Conservation (phyloP, 2,329 filamentous ascomycete genomes). For the Fusarium pseudocircinatum region DNA sequence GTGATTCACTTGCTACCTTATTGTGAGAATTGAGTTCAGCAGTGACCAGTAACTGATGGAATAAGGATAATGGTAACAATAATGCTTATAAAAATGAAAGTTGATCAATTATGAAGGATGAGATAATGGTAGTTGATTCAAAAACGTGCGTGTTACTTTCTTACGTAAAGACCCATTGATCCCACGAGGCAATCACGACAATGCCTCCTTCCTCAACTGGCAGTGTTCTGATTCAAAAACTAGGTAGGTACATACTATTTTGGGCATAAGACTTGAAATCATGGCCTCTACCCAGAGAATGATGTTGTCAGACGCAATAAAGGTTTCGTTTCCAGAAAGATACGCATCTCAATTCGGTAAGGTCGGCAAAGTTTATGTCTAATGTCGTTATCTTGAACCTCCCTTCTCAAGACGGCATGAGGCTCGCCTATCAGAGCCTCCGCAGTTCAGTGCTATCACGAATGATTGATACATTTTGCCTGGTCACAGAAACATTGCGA, state of each 20-base stretch:
- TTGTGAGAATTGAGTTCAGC: background rate
- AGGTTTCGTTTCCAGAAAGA: conserved; percentile 21
- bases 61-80: background rate
- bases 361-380: conserved; percentile 36
- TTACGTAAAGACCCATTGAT: background rate
- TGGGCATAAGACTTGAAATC: background rate
- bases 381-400: conserved; percentile 31
- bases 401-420: conserved; percentile 15
- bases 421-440: conserved; percentile 6
- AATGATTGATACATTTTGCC: conserved; percentile 17
- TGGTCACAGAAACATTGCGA: conserved; percentile 19
- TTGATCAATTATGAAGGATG: background rate
- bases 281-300: background rate
- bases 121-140: background rate
- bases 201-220: background rate
- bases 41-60: background rate
- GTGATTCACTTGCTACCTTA: conserved; percentile 4
- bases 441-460: conserved; percentile 22
- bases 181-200: background rate
- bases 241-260: background rate
- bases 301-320: background rate
- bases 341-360: conserved; percentile 33
- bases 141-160: background rate
- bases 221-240: background rate
- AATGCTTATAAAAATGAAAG: background rate